Percentiles rank a stretch among this genome's conserved stretches.
Conservation (phyloP, 164 flowering plant species). For the Kingdonia uniflora region DNA sequence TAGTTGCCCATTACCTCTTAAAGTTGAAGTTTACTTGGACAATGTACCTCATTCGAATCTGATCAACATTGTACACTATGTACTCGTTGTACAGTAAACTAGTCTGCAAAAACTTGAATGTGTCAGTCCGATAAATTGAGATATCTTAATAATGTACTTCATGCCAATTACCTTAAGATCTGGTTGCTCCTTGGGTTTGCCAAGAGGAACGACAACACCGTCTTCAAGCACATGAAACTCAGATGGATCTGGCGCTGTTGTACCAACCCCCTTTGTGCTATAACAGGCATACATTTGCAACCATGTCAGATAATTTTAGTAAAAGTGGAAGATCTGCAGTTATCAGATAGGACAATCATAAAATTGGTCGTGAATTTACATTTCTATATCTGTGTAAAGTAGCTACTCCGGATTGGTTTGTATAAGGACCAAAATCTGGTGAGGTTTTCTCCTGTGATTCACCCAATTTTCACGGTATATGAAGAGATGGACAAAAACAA, state of each 20-base stretch:
- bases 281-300: slow-evolving; percentile 6
- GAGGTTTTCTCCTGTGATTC: no score
- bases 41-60: slow-evolving; percentile 78
- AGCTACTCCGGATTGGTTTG: no score
- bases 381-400: no score
- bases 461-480: no score
- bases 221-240: slow-evolving; percentile 48
- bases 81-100: slow-evolving; percentile 73
- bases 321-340: no score
- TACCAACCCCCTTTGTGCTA: slow-evolving; percentile 94
- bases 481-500: no score
- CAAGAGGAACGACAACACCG: slow-evolving; percentile 71
- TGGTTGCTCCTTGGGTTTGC: slow-evolving; percentile 49
- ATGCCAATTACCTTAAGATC: slow-evolving; percentile 28
- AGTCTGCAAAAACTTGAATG: slow-evolving; percentile 34
- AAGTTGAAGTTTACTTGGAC: slow-evolving; percentile 73
- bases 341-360: no score
- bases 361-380: no score
- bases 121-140: no score
- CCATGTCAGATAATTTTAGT: no score
- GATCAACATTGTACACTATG: slow-evolving; percentile 88
- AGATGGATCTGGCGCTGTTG: slow-evolving; percentile 62
- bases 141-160: no score
- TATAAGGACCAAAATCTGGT: no score
- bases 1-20: slow-evolving; percentile 13